Conservation (phyloP, 176 grass and related monocot genomes). For the Cenchrus fungigraminus region DNA sequence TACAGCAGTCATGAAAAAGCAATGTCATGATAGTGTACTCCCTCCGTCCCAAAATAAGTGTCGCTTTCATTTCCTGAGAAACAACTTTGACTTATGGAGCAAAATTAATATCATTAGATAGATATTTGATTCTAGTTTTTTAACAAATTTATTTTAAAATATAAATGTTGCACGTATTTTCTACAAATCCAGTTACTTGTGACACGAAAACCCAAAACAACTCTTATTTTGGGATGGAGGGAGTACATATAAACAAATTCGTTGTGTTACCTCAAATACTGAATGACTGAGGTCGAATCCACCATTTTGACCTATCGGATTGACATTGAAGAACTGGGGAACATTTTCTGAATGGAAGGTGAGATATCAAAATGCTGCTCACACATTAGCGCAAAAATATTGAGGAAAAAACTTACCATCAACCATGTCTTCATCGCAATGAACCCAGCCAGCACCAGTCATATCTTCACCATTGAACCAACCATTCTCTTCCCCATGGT, state of each 20-base stretch:
- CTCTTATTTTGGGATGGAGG: too few relatives aligned
- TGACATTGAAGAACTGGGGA: conserved; percentile 30
- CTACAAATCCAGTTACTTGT: too few relatives aligned
- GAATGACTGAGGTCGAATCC: conserved; percentile 54
- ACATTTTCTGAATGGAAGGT: conserved; percentile 54
- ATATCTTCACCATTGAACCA: conserved; percentile 61
- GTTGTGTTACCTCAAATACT: conserved; percentile 65
- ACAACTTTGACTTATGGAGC: too few relatives aligned
- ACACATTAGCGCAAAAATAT: conserved; percentile 15
- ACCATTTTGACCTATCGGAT: conserved; percentile 82
- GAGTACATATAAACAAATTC: conserved; percentile 1
- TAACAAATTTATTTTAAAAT: too few relatives aligned
- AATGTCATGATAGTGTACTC: not conserved
- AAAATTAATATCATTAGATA: too few relatives aligned
- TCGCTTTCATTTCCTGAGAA: too few relatives aligned
- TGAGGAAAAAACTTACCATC: conserved; percentile 51
- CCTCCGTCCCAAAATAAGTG: too few relatives aligned
- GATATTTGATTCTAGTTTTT: too few relatives aligned
- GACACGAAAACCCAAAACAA: too few relatives aligned
- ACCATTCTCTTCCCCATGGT: conserved; percentile 57
- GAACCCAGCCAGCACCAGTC: conserved; percentile 55
- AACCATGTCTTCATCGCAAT: conserved; percentile 62
- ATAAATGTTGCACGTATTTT: too few relatives aligned
- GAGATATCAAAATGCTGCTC: conserved; percentile 14
- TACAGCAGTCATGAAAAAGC: conserved; percentile 3